Percentiles rank a stretch among this genome's conserved stretches.
phyloP scores from a whole-genome alignment of 441 rosid genomes.

The Syzygium malaccense region DNA sequence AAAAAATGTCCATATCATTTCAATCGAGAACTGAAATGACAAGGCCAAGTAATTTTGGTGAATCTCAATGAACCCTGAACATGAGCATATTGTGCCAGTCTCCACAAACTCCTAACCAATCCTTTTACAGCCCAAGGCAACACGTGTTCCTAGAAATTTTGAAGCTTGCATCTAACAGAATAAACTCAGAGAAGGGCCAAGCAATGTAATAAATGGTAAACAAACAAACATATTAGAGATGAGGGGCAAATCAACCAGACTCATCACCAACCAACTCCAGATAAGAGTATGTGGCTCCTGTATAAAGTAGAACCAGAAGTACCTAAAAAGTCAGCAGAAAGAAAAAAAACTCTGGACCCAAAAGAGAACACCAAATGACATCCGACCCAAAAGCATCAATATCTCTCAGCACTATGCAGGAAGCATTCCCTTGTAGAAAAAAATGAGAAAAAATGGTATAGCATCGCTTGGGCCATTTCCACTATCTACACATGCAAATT shows the following conservation, averaged over 20 bases:
- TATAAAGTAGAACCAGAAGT: not conserved
- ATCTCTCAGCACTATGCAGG: not conserved
- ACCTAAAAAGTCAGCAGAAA: not conserved
- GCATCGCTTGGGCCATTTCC: not conserved
- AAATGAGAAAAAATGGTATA: not conserved
- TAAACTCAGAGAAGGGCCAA: not conserved
- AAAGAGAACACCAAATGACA: not conserved
- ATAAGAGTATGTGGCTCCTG: not conserved
- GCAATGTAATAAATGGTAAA: not conserved
- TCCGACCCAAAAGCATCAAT: not conserved
- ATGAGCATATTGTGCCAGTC: not conserved
- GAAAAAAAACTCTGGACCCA: not conserved
- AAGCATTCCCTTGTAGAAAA: not conserved
- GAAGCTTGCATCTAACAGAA: not conserved
- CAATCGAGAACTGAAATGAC: not conserved
- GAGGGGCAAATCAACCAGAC: not conserved
- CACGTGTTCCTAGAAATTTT: not conserved
- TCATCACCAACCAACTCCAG: not conserved
- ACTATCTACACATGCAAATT: not conserved
- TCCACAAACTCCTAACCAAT: not conserved
- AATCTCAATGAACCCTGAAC: not conserved
- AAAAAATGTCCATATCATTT: not conserved
- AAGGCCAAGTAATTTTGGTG: not conserved
- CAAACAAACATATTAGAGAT: not conserved
- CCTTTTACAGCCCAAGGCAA: not conserved